A percentile compares a stretch with the other conserved stretches of the same genome.
Evolutionary conservation across 495 filamentous ascomycete genomes (phyloP).

Genomic region (Aspergillus sclerotioniger): DNA sequence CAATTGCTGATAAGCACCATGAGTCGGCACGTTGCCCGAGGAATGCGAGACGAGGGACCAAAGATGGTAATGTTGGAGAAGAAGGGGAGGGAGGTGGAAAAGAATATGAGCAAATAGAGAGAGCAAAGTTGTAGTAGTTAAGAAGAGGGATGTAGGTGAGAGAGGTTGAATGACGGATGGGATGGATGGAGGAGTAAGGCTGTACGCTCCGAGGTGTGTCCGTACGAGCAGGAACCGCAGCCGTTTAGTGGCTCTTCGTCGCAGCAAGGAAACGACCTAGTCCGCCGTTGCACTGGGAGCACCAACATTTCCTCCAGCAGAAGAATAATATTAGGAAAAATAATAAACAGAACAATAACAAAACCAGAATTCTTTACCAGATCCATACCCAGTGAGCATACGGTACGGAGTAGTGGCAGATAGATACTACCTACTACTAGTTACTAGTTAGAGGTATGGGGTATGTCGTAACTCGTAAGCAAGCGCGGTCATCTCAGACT

Average conservation of each 20-base stretch:
- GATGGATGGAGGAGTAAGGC: conserved; percentile 1
- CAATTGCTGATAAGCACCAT: conserved; percentile 33
- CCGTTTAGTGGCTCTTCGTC: background rate
- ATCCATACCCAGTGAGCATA: too few relatives aligned
- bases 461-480: background rate
- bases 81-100: background rate
- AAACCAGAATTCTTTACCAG: too few relatives aligned
- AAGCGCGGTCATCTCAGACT: background rate
- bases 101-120: background rate
- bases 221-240: background rate
- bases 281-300: conserved; percentile 8
- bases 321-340: conserved; percentile 3
- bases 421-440: background rate
- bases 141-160: background rate
- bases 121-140: background rate
- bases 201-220: conserved; percentile 11
- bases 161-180: background rate
- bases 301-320: background rate
- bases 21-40: background rate
- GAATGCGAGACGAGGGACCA: background rate
- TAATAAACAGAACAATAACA: background rate
- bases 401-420: background rate
- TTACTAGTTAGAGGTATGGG: too few relatives aligned
- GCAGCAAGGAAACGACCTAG: conserved; percentile 13
- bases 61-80: background rate